Conservation (phyloP, 129 eudicot species). For the Centella asiatica region DNA sequence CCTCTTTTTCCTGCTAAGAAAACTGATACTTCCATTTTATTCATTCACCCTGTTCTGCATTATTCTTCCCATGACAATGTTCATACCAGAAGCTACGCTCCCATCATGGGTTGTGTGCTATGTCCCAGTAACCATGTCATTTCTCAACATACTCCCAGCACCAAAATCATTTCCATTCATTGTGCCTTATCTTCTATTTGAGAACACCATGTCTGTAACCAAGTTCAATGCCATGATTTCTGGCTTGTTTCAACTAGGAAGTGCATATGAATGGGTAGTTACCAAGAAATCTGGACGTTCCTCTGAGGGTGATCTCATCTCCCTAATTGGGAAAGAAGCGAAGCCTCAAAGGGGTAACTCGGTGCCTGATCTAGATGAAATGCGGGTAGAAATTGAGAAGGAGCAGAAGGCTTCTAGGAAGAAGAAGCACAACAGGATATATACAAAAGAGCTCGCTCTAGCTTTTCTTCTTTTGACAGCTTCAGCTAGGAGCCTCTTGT, state of each 20-base stretch:
- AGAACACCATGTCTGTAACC: conserved; percentile 95
- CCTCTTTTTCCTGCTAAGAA: conserved; percentile 77
- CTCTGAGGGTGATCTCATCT: conserved; percentile 69
- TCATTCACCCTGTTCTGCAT: conserved; percentile 89
- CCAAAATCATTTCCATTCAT: conserved; percentile 88
- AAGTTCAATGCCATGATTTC: conserved; percentile 97
- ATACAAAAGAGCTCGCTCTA: conserved; percentile 68
- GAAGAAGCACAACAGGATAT: conserved; percentile 76
- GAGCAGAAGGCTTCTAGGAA: conserved; percentile 21
- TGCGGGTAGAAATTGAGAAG: conserved; percentile 36
- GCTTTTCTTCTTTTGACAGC: conserved; percentile 87
- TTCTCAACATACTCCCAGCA: conserved; percentile 86
- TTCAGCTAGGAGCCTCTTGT: conserved; percentile 70
- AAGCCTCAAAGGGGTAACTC: conserved; percentile 32
- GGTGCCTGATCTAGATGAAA: conserved; percentile 39
- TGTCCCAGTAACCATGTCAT: conserved; percentile 72
- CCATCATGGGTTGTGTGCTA: conserved; percentile 94
- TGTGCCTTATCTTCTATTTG: conserved; percentile 85
- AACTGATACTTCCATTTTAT: conserved; percentile 77
- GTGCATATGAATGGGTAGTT: conserved; percentile 94
- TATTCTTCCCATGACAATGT: conserved; percentile 95
- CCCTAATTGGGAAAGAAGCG: conserved; percentile 43
- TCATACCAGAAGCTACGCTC: conserved; percentile 85
- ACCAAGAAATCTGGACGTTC: conserved; percentile 97
- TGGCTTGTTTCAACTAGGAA: conserved; percentile 86